These are phyloP conservation scores for Naganishia vaughanmartiniae DNA, from an alignment of 768 basidiomycete species.

Conservation along the genomic window DNA sequence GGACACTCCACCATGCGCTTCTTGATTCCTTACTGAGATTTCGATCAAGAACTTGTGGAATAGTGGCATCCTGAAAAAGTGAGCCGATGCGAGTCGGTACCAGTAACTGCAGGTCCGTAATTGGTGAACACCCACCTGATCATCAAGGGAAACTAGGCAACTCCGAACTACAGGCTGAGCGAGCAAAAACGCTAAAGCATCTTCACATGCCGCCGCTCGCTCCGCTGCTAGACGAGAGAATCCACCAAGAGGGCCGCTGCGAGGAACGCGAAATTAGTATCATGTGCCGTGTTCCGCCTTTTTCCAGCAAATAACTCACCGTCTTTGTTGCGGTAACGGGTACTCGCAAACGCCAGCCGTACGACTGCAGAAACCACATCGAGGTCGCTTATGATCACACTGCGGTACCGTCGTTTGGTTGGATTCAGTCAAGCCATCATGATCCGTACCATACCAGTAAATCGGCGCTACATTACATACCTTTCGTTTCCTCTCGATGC, in stretches of 20 bases:
- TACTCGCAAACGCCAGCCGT: neutral
- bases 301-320: neutral
- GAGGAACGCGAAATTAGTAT: neutral
- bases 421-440: neutral
- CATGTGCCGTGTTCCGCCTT: neutral
- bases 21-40: neutral
- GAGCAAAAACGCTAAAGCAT: conserved; percentile 6
- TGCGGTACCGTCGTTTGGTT: no score
- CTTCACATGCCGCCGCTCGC: conserved; percentile 13
- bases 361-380: conserved; percentile 3
- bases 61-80: neutral
- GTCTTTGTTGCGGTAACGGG: conserved; percentile 10
- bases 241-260: conserved; percentile 18
- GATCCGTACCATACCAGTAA: neutral
- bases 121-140: neutral
- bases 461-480: neutral
- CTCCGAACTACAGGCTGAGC: neutral
- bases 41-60: neutral
- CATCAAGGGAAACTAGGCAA: neutral
- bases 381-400: conserved; percentile 21
- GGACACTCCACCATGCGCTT: neutral
- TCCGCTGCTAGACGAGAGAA: neutral
- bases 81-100: neutral
- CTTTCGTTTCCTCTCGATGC: conserved; percentile 26
- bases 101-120: no score